Base-by-base conservation (phyloP, 2,329 filamentous ascomycete genomes). In the Fusarium sp. region DNA sequence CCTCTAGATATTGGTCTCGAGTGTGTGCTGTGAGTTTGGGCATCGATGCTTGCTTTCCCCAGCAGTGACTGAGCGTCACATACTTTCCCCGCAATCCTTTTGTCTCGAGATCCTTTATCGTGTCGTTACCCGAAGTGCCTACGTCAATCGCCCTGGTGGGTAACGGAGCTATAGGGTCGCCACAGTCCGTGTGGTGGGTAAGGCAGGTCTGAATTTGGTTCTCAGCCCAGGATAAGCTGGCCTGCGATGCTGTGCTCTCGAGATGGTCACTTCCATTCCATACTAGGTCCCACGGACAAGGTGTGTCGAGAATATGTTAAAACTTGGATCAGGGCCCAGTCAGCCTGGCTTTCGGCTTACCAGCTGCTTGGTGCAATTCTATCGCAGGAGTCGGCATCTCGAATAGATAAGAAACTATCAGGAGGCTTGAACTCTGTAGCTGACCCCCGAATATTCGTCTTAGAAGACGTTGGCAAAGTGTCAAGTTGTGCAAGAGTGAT, bases 91-190 rank as follows among this genome's bases (percentile, higher is more conserved):
- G 56, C 4, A 38, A 5, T 0, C 56, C 35, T 6, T 40, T 59
- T 40, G 56, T 59, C 6, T 38, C 56, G 4, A 59, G 6, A 2
- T 40, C 15, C 11, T 40, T 59, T 14, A 59, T 17, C n/a, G 22
- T 30, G 2, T 20, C 0, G 15, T 10, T 59, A 27, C 7, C 14
- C 4, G 0, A 0, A 3, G 14, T 7, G 2, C 56, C 56, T 2
- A 59, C 35, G 10, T 40, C 35, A 11, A 59, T 3, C 3, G 40
- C 35, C 15, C 35, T 59, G 5, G 56, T 30, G 8, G 27, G 27
- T 30, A 30, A 8, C 27, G 8, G 6, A 30, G 27, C 27, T 6
- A 30, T 30, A 30, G 27, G 27, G 8, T 30, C 33, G 33, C 22
- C 10, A 40, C 56, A 59, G 2, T 6, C 22, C 4, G 4, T 1